Evolutionary conservation across 1,139 yeast species (phyloP), one percentile per base, ranked within the genome.

Genomic region (Lodderomyces metapsilosis): DNA sequence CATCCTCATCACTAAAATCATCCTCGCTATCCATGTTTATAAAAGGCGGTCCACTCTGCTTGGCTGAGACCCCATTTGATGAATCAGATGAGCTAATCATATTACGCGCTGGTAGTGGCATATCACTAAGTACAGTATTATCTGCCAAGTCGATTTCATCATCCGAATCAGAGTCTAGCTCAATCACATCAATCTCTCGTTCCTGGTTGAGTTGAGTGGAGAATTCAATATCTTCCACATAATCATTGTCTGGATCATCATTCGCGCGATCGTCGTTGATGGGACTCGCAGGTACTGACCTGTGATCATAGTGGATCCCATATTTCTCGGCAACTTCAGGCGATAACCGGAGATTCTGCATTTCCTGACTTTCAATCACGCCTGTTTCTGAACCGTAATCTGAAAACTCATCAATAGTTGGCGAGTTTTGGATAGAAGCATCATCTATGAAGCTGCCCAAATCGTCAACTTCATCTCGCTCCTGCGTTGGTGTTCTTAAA

Each of bases 171-270:
- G 66, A 63, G 12, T 58, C 55, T 16, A 66, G 51, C 43, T 66
- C 72, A 17, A 67, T 65, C 1, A 62, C 53, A 25, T 53, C 60
- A 6, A 68, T 46, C 46, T 72, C 78, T 33, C 77, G 52, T 45
- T 71, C 76, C 37, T 69, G 70, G 43, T 71, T 71, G 34, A 71
- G 54, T 44, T 71, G 77, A 0, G 75, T 67, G 10, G 70, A 61
- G 42, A 64, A 62, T 46, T 67, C 49, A 23, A 53, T 68, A 17
- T 53, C 66, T 3, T 59, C 59, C 3, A 53, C 66, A 12, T 58
- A 66, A 13, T 53, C 59, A 11, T 47, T 53, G 16, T 50, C 56
- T 21, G 47, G 39, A 23, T 22, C 39, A n/a, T 37, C 43, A 13
- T 39, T 46, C 30, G 9, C 43, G 22, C 16, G 35, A 13, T 39